Base-by-base conservation (phyloP, 345 rosid species). In the Brassica incana region DNA sequence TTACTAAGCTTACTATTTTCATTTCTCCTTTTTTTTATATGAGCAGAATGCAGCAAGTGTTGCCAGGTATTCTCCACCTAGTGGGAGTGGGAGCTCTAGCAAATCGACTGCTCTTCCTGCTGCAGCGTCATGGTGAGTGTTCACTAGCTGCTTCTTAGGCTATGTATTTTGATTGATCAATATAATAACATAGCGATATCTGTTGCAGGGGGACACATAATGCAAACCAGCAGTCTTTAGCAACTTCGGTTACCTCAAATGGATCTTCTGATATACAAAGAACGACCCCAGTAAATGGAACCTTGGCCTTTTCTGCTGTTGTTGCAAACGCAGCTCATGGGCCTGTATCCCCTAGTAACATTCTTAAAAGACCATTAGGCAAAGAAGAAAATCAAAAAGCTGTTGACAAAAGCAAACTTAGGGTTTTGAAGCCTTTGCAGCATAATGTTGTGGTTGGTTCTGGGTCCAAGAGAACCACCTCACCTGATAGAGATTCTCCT, bases 61-160 rank as follows among this genome's bases (percentile, higher is more conserved):
- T 73, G 82, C 75, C 71, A 85, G 77, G 79, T 83, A 86, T 72
- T 89, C 91, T 61, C 90, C 90, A 56, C 87, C 93, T 48, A 85
- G 84, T 84, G 88, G 85, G 81, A 73, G 73, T 48, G 78, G 82
- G 50, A 85, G 85, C 72, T 62, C 81, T 63, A 74, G 84, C 67
- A 85, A 85, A 84, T 86, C 91, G 36, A 71, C 78, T 35, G 85
- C 83, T 11, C 97, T 90, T 73, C 98, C 97, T 67, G 88, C 92
- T 27, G 90, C 91, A 43, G 88, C 95, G 18, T 87, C 98, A 74
- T 93, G 98, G 98, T 91, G 82, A 74, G 48, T 69, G 29, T 25
- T 60, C 45, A 6, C 60, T 11, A 7, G 58, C 30, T 71, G 48
- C 33, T 75, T 5, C 56, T 14, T 54, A 65, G 62, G 54, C 14